These are phyloP conservation scores for Umbelopsis ramanniana DNA, from an alignment of 192 early-diverging fungal genomes.

Conservation along the genomic window DNA sequence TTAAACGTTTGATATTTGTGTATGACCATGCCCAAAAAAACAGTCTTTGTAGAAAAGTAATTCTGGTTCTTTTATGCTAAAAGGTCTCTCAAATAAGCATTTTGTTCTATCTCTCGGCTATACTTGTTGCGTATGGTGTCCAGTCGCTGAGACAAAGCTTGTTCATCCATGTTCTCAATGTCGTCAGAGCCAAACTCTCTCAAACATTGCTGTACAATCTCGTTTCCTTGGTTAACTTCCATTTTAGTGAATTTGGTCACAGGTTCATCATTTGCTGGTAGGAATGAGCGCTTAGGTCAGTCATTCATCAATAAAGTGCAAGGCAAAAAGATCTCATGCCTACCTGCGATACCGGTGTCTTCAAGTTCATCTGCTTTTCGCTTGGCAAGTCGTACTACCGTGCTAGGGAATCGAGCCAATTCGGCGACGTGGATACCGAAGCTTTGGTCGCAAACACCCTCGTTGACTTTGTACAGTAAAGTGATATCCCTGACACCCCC, in stretches of 20 bases:
- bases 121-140: constrained; percentile 59
- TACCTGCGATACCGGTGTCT: constrained; percentile 43
- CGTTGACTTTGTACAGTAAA: constrained; percentile 88
- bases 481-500: constrained; percentile 68
- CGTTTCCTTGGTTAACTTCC: constrained; percentile 50
- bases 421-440: constrained; percentile 99
- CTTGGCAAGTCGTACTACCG: constrained; percentile 83
- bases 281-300: not conserved
- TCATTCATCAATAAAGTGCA: not conserved
- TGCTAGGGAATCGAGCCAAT: constrained; percentile 87
- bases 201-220: constrained; percentile 29
- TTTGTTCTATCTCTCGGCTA: constrained; percentile 56
- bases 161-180: constrained; percentile 41
- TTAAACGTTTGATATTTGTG: too few relatives aligned
- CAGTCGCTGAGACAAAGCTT: constrained; percentile 45
- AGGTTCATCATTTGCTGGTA: constrained; percentile 19
- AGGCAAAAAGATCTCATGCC: not conserved
- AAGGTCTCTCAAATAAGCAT: constrained; percentile 66
- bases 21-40: too few relatives aligned
- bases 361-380: constrained; percentile 89
- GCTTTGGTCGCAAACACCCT: constrained; percentile 92
- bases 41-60: too few relatives aligned
- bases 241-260: constrained; percentile 44
- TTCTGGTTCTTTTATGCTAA: too few relatives aligned
- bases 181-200: constrained; percentile 57